Evolutionary conservation across 176 grass and related monocot species (phyloP).

Genomic region (Ensete ventricosum): DNA sequence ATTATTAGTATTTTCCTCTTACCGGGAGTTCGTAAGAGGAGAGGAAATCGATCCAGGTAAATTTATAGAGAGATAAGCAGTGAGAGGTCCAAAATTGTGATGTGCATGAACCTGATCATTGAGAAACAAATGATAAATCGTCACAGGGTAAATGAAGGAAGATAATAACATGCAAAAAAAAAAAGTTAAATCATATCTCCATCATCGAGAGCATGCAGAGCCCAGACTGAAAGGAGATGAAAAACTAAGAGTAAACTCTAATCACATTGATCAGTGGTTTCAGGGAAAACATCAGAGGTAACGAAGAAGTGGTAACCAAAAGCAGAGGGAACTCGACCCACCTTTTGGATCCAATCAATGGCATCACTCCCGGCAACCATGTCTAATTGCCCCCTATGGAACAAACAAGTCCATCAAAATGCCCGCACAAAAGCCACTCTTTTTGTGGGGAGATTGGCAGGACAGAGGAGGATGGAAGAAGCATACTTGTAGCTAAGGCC

Average conservation of each 20-base stretch:
- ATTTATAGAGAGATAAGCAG: conserved; percentile 61
- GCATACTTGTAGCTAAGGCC: too few relatives aligned
- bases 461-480: too few relatives aligned
- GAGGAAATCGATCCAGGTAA: conserved; percentile 82
- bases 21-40: conserved; percentile 48
- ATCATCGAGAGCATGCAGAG: background rate
- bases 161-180: background rate
- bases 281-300: background rate
- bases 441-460: too few relatives aligned
- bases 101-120: conserved; percentile 64
- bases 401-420: too few relatives aligned
- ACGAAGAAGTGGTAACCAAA: background rate
- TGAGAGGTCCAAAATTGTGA: conserved; percentile 73
- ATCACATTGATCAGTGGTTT: background rate
- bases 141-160: background rate
- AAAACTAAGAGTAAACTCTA: background rate
- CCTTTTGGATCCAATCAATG: conserved; percentile 19
- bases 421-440: too few relatives aligned
- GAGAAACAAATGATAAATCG: background rate
- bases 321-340: background rate
- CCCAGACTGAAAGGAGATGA: background rate
- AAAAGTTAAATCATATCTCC: background rate
- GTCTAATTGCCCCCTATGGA: background rate
- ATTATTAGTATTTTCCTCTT: conserved; percentile 10
- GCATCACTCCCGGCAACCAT: background rate